Percentiles rank a stretch among this genome's conserved stretches.
These are phyloP conservation scores for Fallopia convolvulus DNA, from an alignment of 148 eudicot genomes.

Conservation along the genomic window DNA sequence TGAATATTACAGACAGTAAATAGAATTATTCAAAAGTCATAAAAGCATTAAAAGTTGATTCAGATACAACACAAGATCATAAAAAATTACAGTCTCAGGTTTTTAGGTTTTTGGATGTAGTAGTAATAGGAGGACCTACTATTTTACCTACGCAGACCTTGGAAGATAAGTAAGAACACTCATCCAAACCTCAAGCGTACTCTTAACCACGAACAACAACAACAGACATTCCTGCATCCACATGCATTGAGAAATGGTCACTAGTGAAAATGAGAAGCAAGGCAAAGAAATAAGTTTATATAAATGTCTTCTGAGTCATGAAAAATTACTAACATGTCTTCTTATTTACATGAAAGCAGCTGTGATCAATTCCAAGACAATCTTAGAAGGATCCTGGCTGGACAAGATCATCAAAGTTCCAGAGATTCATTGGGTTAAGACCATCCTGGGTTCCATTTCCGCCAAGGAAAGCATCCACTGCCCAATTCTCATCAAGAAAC, in stretches of 20 bases:
- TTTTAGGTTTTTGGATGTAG: conserved; percentile 1
- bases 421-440: conserved; percentile 40
- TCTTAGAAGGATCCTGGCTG: conserved; percentile 41
- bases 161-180: neutral
- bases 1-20: conserved; percentile 2
- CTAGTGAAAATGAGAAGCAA: neutral
- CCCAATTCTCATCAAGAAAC: conserved; percentile 70
- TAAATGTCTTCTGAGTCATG: neutral
- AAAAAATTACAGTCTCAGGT: conserved; percentile 4
- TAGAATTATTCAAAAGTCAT: neutral
- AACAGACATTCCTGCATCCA: conserved; percentile 6
- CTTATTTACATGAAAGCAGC: conserved; percentile 44
- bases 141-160: neutral
- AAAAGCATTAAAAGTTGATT: neutral
- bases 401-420: conserved; percentile 66
- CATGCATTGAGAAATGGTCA: neutral
- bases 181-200: neutral
- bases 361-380: conserved; percentile 10
- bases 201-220: neutral
- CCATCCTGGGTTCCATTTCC: conserved; percentile 34
- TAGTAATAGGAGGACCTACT: neutral
- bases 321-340: conserved; percentile 36
- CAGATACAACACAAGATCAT: neutral
- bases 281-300: neutral
- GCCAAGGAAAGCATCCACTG: conserved; percentile 54